phyloP scores from a whole-genome alignment of 768 basidiomycete species.

The Trametes gibbosa region DNA sequence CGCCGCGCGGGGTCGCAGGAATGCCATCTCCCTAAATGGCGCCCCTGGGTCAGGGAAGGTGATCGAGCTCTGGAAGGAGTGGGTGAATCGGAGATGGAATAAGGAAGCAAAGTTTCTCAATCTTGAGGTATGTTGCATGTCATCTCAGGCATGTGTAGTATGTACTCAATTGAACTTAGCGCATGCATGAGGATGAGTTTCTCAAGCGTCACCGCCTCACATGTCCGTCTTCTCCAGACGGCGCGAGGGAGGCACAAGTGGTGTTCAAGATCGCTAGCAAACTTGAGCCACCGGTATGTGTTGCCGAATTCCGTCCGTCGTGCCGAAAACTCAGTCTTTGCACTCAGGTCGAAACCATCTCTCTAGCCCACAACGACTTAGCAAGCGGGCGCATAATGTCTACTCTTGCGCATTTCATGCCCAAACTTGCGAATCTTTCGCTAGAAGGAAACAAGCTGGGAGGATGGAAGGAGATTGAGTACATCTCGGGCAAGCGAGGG shows the following conservation, averaged over 20 bases:
- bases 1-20: conserved; percentile 57
- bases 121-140: conserved; percentile 62
- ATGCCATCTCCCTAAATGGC: conserved; percentile 41
- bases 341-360: conserved; percentile 70
- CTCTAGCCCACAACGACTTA: conserved; percentile 79
- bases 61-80: conserved; percentile 72
- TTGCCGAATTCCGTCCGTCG: conserved; percentile 12
- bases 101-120: conserved; percentile 68
- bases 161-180: conserved; percentile 39
- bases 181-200: conserved; percentile 74
- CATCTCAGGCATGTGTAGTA: neutral
- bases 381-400: conserved; percentile 55
- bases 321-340: neutral
- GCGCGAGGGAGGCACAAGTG: conserved; percentile 67
- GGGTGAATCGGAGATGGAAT: conserved; percentile 74
- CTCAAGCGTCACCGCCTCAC: conserved; percentile 68
- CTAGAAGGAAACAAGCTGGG: conserved; percentile 74
- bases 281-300: conserved; percentile 65
- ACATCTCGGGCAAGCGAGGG: conserved; percentile 55
- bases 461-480: conserved; percentile 68
- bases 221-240: conserved; percentile 67
- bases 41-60: conserved; percentile 31
- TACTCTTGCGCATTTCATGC: conserved; percentile 70
- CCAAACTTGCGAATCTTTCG: conserved; percentile 76
- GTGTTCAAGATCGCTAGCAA: conserved; percentile 86